These are phyloP conservation scores for Mytilinidion resinicola DNA, from an alignment of 495 filamentous ascomycete species.

Conservation along the genomic window DNA sequence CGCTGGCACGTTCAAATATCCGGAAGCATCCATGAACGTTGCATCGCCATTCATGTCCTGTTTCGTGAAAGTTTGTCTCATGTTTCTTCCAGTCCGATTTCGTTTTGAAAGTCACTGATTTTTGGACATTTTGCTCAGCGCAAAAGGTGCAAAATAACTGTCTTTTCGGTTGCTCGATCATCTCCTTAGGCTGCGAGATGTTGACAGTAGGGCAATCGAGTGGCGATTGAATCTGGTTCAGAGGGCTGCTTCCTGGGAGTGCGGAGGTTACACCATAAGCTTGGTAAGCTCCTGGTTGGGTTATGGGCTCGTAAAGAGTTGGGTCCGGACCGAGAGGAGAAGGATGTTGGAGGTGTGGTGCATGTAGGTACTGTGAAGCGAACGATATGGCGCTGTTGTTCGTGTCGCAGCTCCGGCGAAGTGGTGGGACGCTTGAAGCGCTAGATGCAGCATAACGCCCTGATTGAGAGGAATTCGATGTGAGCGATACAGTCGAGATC, in stretches of 20 bases:
- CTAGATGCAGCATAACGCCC: neutral
- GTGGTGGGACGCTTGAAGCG: neutral
- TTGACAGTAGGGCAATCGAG: neutral
- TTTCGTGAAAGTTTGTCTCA: slow-evolving; percentile 8
- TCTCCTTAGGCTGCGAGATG: neutral
- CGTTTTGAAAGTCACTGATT: neutral
- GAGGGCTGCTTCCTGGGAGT: neutral
- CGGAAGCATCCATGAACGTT: neutral
- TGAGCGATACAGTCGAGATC: neutral
- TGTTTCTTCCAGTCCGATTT: slow-evolving; percentile 21
- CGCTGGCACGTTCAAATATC: slow-evolving; percentile 6
- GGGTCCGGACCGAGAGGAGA: neutral
- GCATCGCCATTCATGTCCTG: slow-evolving; percentile 14
- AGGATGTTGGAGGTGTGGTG: neutral
- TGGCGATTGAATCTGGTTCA: neutral
- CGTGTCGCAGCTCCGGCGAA: neutral
- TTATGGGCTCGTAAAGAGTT: neutral
- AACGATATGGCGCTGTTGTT: neutral
- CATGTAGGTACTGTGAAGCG: neutral
- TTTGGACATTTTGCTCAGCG: neutral
- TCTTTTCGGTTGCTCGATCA: neutral
- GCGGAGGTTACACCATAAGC: neutral
- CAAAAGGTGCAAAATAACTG: slow-evolving; percentile 11
- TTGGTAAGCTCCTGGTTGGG: neutral
- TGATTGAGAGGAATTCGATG: neutral